Conservation (phyloP, 192 early-diverging fungal genomes). For the Gigaspora rosea region DNA sequence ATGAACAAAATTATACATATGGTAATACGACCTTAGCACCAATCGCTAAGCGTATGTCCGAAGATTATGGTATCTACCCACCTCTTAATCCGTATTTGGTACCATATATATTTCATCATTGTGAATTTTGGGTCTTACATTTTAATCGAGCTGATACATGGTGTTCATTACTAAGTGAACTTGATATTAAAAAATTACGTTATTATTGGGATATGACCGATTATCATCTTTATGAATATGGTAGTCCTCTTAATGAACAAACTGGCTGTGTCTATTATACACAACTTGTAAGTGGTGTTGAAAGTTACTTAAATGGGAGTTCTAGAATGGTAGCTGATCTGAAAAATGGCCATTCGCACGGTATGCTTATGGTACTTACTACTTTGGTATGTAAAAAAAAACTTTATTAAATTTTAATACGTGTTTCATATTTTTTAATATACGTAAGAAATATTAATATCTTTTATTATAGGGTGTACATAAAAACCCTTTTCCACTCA, state of each 20-base stretch:
- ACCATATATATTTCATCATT: background rate
- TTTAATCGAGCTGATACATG: constrained; percentile 7
- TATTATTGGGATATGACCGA: background rate
- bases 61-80: background rate
- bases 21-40: background rate
- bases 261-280: background rate
- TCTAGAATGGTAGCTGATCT: no score
- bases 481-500: no score
- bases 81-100: background rate
- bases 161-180: constrained; percentile 15
- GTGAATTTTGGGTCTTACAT: background rate
- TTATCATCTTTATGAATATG: background rate
- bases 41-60: background rate
- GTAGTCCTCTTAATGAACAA: background rate
- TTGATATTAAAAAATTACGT: background rate
- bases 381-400: constrained; percentile 1
- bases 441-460: no score
- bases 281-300: no score
- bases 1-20: background rate
- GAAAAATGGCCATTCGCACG: background rate
- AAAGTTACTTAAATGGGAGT: no score
- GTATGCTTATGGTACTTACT: background rate
- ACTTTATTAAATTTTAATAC: no score
- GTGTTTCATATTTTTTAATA: no score
- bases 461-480: no score